A percentile compares a stretch with the other conserved stretches of the same genome.
phyloP scores from a whole-genome alignment of 495 filamentous ascomycete genomes.

The Penicillium lividum region DNA sequence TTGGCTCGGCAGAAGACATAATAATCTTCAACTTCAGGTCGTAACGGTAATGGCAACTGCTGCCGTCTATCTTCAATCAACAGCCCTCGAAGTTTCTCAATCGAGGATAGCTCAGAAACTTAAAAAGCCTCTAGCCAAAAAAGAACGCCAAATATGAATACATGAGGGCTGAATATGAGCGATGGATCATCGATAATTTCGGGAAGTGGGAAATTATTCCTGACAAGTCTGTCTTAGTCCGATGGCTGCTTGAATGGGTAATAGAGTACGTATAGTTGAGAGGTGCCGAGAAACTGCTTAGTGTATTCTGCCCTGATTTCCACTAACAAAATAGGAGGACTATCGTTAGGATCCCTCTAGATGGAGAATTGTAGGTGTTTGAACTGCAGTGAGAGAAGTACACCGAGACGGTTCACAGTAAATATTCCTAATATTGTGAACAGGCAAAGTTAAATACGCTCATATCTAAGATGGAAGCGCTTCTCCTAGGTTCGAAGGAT shows the following conservation, averaged over 20 bases:
- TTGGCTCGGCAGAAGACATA: conserved; percentile 21
- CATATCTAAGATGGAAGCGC: conserved; percentile 25
- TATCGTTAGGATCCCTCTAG: conserved; percentile 20
- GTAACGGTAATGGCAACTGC: conserved; percentile 18
- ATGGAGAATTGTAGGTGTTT: conserved; percentile 25
- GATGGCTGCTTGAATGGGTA: too few relatives aligned
- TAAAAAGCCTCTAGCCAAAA: conserved; percentile 17
- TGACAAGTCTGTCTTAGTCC: too few relatives aligned
- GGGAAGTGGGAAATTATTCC: conserved; percentile 17
- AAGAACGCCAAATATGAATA: conserved; percentile 20
- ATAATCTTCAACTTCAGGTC: conserved; percentile 17
- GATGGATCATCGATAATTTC: conserved; percentile 17
- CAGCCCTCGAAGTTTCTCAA: conserved; percentile 16
- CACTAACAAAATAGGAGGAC: conserved; percentile 23
- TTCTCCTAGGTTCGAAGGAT: conserved; percentile 25
- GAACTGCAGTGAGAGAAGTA: conserved; percentile 25
- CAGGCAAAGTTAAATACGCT: conserved; percentile 26
- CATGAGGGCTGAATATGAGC: conserved; percentile 20
- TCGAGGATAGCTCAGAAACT: conserved; percentile 11
- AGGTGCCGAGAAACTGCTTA: conserved; percentile 24
- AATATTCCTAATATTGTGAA: conserved; percentile 23
- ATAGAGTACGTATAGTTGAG: conserved; percentile 24
- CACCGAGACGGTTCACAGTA: conserved; percentile 24
- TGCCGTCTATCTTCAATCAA: conserved; percentile 15
- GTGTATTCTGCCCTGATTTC: conserved; percentile 23